Base-by-base conservation (phyloP, 2,329 filamentous ascomycete species). In the Coniochaeta hoffmannii region DNA sequence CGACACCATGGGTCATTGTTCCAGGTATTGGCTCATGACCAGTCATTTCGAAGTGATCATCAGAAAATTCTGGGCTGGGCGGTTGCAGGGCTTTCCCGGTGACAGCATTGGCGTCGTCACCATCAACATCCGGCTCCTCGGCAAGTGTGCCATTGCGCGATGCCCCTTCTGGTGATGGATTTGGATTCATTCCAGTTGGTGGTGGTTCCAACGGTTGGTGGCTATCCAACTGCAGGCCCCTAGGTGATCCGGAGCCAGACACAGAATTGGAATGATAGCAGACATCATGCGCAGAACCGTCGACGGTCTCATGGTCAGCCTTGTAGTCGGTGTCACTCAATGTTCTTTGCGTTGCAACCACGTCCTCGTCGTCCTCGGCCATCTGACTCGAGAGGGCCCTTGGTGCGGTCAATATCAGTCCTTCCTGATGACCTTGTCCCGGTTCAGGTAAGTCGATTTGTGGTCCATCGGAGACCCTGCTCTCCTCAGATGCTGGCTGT, bases 1-100 rank as follows among this genome's bases (percentile, higher is more conserved):
- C 58, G 14, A 55, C 50, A 2, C 56, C 53, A 38, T 61, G 59
- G n/a, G 58, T 61, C 57, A 59, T 59, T 24, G 58, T 55, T 12
- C 52, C 55, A 4, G 56, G 50, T 9, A 57, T 55, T 46, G 55
- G 11, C 17, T 55, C 38, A 28, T 53, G 49, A 4, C 56, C 56
- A 12, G 58, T 58, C 15, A 54, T 54, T 30, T 55, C 53, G 44
- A 58, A 51, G 2, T 46, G 41, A 15, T 46, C 41, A 46, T 46
- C 41, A 15, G 41, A 15, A 22, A 3, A 46, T n/a, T 19, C 4
- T 8, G 41, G n/a, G 41, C 15, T n/a, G 8, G 8, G 36, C 22
- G 36, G 10, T 19, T 41, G 4, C 36, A 2, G n/a, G 36, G 6
- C 3, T 5, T 28, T 28, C 41, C n/a, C 6, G 26, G 12, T n/a